phyloP scores from a whole-genome alignment of 768 basidiomycete genomes.

The Amanita pallidorosea region DNA sequence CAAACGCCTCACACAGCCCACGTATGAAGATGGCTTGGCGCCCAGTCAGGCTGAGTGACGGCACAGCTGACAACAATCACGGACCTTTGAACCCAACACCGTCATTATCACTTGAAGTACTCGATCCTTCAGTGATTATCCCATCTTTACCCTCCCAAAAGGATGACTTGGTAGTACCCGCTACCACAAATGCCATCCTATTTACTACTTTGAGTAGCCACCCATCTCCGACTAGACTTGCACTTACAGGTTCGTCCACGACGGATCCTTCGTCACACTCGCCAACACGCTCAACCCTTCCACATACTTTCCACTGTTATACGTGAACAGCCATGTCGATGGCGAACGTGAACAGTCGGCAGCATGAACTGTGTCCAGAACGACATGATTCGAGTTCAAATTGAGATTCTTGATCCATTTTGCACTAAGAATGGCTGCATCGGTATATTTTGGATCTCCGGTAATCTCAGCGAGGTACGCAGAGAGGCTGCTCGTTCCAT shows the following conservation, averaged over 20 bases:
- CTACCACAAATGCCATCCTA: not conserved
- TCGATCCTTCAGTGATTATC: slow-evolving; percentile 41
- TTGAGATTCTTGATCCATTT: slow-evolving; percentile 39
- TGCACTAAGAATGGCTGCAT: slow-evolving; percentile 34
- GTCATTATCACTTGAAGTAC: slow-evolving; percentile 29
- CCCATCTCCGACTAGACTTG: slow-evolving; percentile 1
- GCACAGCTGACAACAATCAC: not conserved
- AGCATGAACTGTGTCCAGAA: slow-evolving; percentile 37
- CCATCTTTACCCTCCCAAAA: slow-evolving; percentile 39
- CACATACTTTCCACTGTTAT: slow-evolving; percentile 43
- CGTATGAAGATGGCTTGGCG: slow-evolving; percentile 30
- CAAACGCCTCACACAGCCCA: slow-evolving; percentile 34
- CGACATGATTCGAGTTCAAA: slow-evolving; percentile 27
- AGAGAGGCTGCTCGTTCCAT: slow-evolving; percentile 26
- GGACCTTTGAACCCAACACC: slow-evolving; percentile 42
- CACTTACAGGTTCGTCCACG: slow-evolving; percentile 31
- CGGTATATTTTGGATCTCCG: slow-evolving; percentile 29
- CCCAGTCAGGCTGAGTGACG: not conserved
- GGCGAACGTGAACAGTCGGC: slow-evolving; percentile 36
- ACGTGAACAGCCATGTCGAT: slow-evolving; percentile 37
- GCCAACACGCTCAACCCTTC: slow-evolving; percentile 38
- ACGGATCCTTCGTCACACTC: slow-evolving; percentile 27
- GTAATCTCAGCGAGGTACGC: slow-evolving; percentile 38
- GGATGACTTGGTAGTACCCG: slow-evolving; percentile 26
- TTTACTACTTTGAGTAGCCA: not conserved